Base-by-base conservation (phyloP, 352 stramenopile genomes). In the Globisporangium splendens region DNA sequence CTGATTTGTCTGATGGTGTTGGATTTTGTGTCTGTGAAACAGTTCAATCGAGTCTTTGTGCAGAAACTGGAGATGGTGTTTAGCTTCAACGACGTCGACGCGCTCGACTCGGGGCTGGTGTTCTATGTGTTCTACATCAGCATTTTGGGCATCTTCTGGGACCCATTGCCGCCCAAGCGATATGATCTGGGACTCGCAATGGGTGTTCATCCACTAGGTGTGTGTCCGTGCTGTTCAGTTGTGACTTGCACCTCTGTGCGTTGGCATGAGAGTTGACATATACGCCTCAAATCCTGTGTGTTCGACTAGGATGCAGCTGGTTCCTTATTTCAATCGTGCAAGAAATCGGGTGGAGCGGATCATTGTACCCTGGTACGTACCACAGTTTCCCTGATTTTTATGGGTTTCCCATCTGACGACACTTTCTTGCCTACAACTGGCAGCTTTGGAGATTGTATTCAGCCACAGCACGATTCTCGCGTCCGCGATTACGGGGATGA, bases 121-220 rank as follows among this genome's bases (percentile, higher is more conserved):
- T 93, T 95, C 54, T 95, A 95, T 65, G 81, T 95, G 28, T 92
- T 95, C 59, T 95, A 95, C 65, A 88, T 88, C 22, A 72, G 63
- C 46, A 75, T 95, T 39, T 59, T 90, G 18, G 86, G 86, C 8
- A 90, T 95, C 47, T 89, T 91, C 65, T 95, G 86, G 86, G 86
- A 95, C 56, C 86, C 86, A 14, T 63, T 95, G 35, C 86, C 86
- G 14, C 86, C 86, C 13, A 79, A 75, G 56, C 83, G 82, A 52
- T 95, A 89, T 54, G 86, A 95, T 49, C 63, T 93, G 41, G 83
- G 86, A 1, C 68, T 91, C n/a, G 77, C 83, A 7, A 86, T 95
- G 70, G 71, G 75, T 12, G 50, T 77, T 20, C 76, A 70, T 41
- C 69, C 83, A n/a, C 66, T 89, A 33, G 86, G 85, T 92, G 56